Evolutionary conservation across 495 filamentous ascomycete genomes (phyloP), one percentile per base, ranked within the genome.

Genomic region (Xylaria sp.): DNA sequence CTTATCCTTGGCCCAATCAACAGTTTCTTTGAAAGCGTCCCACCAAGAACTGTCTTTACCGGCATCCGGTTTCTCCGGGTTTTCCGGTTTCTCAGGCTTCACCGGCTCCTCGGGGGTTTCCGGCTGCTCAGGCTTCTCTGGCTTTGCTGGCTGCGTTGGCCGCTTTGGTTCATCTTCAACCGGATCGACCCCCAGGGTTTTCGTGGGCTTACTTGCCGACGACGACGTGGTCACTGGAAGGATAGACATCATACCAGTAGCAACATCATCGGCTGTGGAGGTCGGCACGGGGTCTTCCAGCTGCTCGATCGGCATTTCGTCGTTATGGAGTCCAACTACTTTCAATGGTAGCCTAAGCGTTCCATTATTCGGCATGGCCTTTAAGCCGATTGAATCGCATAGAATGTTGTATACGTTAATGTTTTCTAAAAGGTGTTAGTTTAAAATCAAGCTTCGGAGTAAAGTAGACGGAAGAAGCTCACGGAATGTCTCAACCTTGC

Each of bases 401-500:
- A 99, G 78, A 62, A 98, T 92, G 73, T 97, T 97, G 77, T 98
- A 98, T 1, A 99, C 93, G 73, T 99, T 94, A 68, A 86, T 93
- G 71, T 99, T 99, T 88, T 96, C 91, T 93, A 76, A n/a, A 5
- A 11, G 65, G 55, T 40, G 66, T 78, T 68, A 75, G 75, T 74
- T 50, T 43, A 58, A 24, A 74, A 52, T 52, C 40, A 61, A 41
- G 65, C 21, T 8, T 61, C 48, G 12, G 7, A 15, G 55, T 1
- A 43, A 3, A 37, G 26, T 48, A 41, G 15, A 52, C 59, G 14
- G n/a, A 11, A 11, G 31, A 7, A 40, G 88, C 93, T 88, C 85
- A 96, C 93, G 93, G 80, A 98, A 98, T n/a, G 82, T 79, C 19
- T 93, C 90, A 17, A 97, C 75, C 68, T 89, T 88, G 80, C 93